Base-by-base conservation (phyloP, 1,284 basidiomycete species). In the Cryptococcus jaspeensis region DNA sequence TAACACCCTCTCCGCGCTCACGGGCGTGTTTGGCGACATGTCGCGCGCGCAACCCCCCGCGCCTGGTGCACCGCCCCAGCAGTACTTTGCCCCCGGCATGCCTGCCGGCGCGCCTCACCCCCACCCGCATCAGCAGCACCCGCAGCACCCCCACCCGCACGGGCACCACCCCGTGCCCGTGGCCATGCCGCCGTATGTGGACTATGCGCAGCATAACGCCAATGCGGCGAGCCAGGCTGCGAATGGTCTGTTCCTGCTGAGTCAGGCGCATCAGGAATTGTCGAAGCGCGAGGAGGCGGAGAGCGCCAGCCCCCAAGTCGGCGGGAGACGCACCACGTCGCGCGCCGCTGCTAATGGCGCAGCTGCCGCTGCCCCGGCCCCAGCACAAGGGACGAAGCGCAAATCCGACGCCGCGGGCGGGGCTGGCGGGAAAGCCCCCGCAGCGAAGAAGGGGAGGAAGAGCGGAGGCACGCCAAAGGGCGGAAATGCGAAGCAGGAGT, bases 201-300 rank as follows among this genome's bases (percentile, higher is more conserved):
- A 74, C 56, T 77, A 72, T 45, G 72, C 72, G 5, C 73, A 77
- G 48, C 75, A 75, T 56, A 69, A 65, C 28, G 74, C 73, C 57
- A 75, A 75, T 40, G 75, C 75, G 3, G 75, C 75, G 3, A 70
- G 66, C 42, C 75, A 77, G 61, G 89, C 90, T 36, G 88, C 92
- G 53, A 94, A 93, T 71, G 93, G 93, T 18, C 84, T 97, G 44
- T 97, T 94, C 81, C 81, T 97, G 49, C 85, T 97, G 55, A 89
- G 87, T 7, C 92, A 96, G 75, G 92, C 92, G 22, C 92, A 95
- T 71, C 91, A 95, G 73, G 92, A 96, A 81, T 84, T 96, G 56
- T 90, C 90, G n/a, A 95, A 95, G 80, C 86, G 91, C 23, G 92
- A 95, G 71, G 89, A 90, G 73, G 73, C 69, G 51, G 67, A 57